Conservation (phyloP, 2,329 filamentous ascomycete species). For the Aureobasidium leucospermi region DNA sequence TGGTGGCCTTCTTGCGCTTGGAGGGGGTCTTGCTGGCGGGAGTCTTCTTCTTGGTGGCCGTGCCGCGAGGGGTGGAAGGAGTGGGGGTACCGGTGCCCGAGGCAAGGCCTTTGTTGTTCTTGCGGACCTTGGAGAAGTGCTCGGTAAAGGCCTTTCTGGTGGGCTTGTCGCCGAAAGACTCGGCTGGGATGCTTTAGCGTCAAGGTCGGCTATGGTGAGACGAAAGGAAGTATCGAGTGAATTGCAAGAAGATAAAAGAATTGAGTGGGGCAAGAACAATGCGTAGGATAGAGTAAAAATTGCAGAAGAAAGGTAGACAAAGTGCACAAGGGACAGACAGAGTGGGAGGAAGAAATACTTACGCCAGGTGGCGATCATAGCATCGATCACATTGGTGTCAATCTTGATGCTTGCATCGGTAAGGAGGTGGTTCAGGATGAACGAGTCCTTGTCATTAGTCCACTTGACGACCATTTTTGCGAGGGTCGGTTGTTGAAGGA, state of each 20-base stretch:
- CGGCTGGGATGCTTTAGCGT: conserved; percentile 1
- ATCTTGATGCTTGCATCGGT: conserved; percentile 10
- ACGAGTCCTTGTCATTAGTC: conserved; percentile 14
- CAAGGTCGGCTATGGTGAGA: background rate
- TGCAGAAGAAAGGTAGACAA: background rate
- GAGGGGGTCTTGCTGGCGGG: background rate
- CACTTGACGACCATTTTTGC: conserved; percentile 17
- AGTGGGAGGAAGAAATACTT: background rate
- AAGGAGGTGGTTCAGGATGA: conserved; percentile 12
- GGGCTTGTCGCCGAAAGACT: conserved; percentile 8
- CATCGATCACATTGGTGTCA: background rate
- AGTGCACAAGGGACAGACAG: background rate
- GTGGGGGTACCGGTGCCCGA: background rate
- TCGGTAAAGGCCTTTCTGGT: conserved; percentile 16
- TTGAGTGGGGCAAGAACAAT: background rate
- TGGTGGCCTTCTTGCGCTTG: conserved; percentile 34
- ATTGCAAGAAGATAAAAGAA: background rate
- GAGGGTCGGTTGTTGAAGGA: background rate
- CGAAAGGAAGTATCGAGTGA: background rate
- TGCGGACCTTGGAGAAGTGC: conserved; percentile 16
- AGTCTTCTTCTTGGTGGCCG: background rate
- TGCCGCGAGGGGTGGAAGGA: background rate
- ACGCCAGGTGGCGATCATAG: conserved; percentile 15
- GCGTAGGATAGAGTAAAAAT: background rate
- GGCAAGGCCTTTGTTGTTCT: background rate